Conservation (phyloP, 768 basidiomycete species). For the Hirschioporus abietinus region DNA sequence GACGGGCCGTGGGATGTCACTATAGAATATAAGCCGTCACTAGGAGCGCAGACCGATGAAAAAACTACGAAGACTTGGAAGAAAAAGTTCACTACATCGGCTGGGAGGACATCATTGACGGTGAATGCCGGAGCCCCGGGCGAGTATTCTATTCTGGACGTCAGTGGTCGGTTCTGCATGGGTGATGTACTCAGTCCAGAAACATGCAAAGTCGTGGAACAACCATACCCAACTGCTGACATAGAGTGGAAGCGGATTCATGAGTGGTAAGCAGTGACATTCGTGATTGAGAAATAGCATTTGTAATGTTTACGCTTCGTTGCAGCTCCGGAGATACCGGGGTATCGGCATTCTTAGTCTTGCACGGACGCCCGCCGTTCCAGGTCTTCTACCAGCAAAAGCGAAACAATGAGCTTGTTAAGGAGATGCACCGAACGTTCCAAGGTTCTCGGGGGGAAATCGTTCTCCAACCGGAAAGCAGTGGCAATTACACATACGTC, state of each 20-base stretch:
- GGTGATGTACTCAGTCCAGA: constrained; percentile 85
- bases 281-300: constrained; percentile 3
- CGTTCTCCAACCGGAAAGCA: constrained; percentile 79
- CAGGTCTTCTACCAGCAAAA: constrained; percentile 72
- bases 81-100: constrained; percentile 50
- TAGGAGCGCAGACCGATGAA: constrained; percentile 30
- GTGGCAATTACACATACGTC: constrained; percentile 83
- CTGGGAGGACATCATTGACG: constrained; percentile 36
- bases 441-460: constrained; percentile 72
- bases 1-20: constrained; percentile 67
- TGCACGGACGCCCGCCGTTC: constrained; percentile 90
- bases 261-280: constrained; percentile 59
- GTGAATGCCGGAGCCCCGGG: constrained; percentile 61
- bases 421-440: constrained; percentile 56
- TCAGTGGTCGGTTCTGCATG: constrained; percentile 72
- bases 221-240: constrained; percentile 74
- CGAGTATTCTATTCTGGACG: constrained; percentile 64
- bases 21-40: constrained; percentile 54
- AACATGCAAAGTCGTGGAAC: constrained; percentile 68
- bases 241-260: constrained; percentile 87
- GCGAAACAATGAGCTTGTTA: constrained; percentile 59
- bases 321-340: constrained; percentile 85
- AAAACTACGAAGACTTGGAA: constrained; percentile 52
- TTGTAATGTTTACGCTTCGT: constrained; percentile 7
- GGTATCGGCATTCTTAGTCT: constrained; percentile 77